phyloP scores from a whole-genome alignment of 2,329 filamentous ascomycete species.

The Thermoascus crustaceus region DNA sequence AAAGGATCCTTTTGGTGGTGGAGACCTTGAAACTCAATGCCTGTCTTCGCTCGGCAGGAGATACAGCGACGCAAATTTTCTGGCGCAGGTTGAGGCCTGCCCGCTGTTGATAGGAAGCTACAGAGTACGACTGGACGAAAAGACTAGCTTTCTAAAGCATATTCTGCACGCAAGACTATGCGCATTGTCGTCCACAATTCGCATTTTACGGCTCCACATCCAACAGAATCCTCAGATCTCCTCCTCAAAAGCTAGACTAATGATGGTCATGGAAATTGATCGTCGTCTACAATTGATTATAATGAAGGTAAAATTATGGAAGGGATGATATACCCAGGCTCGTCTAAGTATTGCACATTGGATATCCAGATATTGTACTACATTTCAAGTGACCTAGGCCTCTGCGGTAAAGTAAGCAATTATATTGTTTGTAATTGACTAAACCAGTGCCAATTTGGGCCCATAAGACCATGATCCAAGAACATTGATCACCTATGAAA shows the following conservation, averaged over 20 bases:
- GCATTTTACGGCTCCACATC: constrained; percentile 18
- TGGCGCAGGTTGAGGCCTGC: constrained; percentile 17
- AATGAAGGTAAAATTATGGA: constrained; percentile 20
- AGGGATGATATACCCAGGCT: constrained; percentile 4
- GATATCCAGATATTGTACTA: no score
- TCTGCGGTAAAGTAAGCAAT: no score
- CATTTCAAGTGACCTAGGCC: no score
- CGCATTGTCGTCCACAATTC: constrained; percentile 19
- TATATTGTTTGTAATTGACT: no score
- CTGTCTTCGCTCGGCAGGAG: neutral
- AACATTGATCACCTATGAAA: no score
- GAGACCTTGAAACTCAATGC: neutral
- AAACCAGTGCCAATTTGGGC: no score
- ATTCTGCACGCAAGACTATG: constrained; percentile 20
- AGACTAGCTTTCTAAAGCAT: constrained; percentile 18
- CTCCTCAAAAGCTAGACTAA: constrained; percentile 15
- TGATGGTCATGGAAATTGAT: constrained; percentile 27
- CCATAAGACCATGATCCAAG: no score
- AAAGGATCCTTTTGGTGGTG: constrained; percentile 1
- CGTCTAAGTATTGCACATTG: neutral
- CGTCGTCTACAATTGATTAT: constrained; percentile 21
- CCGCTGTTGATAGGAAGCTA: constrained; percentile 20
- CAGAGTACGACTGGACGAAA: constrained; percentile 19
- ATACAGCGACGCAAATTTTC: constrained; percentile 8
- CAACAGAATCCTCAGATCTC: constrained; percentile 16